Conservation (phyloP, 1,284 basidiomycete species). For the Inonotus hispidus region DNA sequence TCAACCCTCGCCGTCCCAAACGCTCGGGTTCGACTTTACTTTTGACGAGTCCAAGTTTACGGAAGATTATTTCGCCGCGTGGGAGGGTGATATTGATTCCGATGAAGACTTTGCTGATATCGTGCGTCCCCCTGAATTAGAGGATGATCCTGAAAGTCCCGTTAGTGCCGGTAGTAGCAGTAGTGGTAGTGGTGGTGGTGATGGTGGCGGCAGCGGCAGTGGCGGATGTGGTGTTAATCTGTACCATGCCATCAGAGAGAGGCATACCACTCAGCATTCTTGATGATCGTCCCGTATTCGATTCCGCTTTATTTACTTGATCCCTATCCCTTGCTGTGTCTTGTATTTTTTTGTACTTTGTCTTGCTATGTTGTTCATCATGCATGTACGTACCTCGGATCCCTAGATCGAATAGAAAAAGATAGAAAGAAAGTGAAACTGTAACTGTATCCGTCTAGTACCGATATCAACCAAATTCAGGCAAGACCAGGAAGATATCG, state of each 20-base stretch:
- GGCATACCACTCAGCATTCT: slow-evolving; percentile 16
- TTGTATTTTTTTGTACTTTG: neutral
- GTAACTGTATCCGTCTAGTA: no score
- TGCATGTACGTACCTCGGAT: no score
- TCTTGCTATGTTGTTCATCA: no score
- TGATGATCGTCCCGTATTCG: neutral
- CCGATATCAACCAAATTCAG: no score
- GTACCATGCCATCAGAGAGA: slow-evolving; percentile 16
- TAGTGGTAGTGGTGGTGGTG: neutral
- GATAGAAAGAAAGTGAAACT: no score
- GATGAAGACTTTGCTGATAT: slow-evolving; percentile 18
- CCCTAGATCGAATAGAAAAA: no score
- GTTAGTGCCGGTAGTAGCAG: neutral
- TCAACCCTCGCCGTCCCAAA: neutral
- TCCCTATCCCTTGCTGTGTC: neutral
- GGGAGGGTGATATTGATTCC: slow-evolving; percentile 20
- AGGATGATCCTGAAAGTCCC: neutral
- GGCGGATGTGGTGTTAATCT: slow-evolving; percentile 11
- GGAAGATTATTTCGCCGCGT: slow-evolving; percentile 17
- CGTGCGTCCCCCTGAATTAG: slow-evolving; percentile 10
- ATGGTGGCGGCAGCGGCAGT: neutral
- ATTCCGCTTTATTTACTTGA: neutral
- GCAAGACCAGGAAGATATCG: no score
- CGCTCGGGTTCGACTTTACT: slow-evolving; percentile 14
- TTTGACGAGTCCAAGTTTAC: slow-evolving; percentile 19